Evolutionary conservation across 192 early-diverging fungal species (phyloP).

Genomic region (Backusella tuberculispora): DNA sequence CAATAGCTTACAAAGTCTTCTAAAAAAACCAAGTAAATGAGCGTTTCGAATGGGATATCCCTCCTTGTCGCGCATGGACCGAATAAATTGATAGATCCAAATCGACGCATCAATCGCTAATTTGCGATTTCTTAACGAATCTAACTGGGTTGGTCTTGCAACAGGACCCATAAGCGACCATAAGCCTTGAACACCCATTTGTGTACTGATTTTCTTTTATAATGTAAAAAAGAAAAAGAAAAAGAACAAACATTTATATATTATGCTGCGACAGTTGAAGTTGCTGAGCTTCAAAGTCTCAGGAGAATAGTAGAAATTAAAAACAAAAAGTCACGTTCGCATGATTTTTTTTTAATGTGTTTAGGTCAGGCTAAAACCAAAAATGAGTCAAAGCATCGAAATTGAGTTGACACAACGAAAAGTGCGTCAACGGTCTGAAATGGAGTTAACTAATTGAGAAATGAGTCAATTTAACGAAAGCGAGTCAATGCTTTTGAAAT

Average conservation of each 20-base stretch:
- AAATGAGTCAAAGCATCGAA: too few species aligned
- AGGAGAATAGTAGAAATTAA: too few species aligned
- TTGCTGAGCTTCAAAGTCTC: too few species aligned
- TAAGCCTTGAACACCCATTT: constrained; percentile 94
- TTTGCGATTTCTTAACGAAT: constrained; percentile 72
- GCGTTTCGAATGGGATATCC: constrained; percentile 83
- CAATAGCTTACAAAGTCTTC: constrained; percentile 92
- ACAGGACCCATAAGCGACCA: constrained; percentile 87
- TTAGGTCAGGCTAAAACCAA: too few species aligned
- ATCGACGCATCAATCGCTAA: constrained; percentile 96
- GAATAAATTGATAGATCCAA: constrained; percentile 97
- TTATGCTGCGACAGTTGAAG: too few species aligned
- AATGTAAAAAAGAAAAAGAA: neutral
- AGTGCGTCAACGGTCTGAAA: too few species aligned
- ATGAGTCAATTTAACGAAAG: too few species aligned
- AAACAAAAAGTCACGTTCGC: too few species aligned
- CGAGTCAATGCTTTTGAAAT: too few species aligned
- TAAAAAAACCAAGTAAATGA: constrained; percentile 92
- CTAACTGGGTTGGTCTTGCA: constrained; percentile 77
- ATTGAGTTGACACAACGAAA: too few species aligned
- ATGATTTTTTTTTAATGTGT: too few species aligned
- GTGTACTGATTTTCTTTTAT: neutral
- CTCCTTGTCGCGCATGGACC: constrained; percentile 89
- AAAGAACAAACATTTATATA: neutral
- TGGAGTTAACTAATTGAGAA: too few species aligned